Evolutionary conservation across 2,329 filamentous ascomycete genomes (phyloP).

Genomic region (Ceratocystiopsis minuta): DNA sequence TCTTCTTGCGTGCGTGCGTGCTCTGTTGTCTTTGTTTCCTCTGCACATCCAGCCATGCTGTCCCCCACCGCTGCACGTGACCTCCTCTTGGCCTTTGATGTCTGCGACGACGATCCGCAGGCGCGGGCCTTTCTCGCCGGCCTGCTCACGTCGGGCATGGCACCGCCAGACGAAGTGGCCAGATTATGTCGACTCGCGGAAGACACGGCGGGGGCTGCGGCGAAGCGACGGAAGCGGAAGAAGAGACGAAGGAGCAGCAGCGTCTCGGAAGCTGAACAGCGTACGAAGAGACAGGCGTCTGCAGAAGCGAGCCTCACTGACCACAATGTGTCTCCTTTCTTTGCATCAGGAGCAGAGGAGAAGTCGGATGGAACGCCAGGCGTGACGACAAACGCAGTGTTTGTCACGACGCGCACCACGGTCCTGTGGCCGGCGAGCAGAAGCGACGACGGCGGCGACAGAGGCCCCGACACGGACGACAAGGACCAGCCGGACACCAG

Average conservation of each 20-base stretch:
- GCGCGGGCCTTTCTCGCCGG: constrained; percentile 5
- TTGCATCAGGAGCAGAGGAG: neutral
- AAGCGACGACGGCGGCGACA: neutral
- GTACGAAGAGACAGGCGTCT: too few relatives aligned
- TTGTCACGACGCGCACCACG: neutral
- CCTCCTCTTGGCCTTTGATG: constrained; percentile 4
- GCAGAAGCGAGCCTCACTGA: neutral
- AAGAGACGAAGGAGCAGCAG: neutral
- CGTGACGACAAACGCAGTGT: neutral
- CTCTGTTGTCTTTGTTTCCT: too few relatives aligned
- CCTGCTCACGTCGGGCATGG: constrained; percentile 4
- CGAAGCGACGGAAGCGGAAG: neutral
- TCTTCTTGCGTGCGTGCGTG: too few relatives aligned
- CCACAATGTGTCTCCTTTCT: constrained; percentile 1
- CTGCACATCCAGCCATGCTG: too few relatives aligned
- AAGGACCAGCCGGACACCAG: constrained; percentile 9
- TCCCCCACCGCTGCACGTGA: constrained; percentile 1
- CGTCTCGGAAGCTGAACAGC: neutral
- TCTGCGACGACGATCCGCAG: constrained; percentile 5
- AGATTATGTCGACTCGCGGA: too few relatives aligned
- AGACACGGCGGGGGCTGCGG: neutral
- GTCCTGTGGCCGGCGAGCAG: neutral
- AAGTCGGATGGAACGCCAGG: neutral
- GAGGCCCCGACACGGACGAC: neutral
- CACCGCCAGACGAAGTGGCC: constrained; percentile 4